Conservation (phyloP, 306 rosid species). For the Rosa lucieae region DNA sequence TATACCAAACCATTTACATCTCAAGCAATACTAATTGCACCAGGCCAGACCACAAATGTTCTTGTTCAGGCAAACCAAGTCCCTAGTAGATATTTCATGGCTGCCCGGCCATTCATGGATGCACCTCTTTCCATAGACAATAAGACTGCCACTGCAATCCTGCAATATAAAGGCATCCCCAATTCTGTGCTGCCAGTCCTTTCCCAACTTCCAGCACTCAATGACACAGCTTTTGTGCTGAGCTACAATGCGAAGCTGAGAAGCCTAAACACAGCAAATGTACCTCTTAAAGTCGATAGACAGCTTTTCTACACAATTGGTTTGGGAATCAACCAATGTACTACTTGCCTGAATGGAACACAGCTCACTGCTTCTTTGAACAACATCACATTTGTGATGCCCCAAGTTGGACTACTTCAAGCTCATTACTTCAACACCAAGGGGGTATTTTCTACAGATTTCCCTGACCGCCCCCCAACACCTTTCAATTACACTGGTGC, state of each 20-base stretch:
- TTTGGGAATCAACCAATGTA: constrained; percentile 31
- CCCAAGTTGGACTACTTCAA: constrained; percentile 35
- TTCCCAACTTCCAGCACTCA: constrained; percentile 30
- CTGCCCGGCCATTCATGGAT: constrained; percentile 34
- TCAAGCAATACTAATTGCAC: constrained; percentile 32
- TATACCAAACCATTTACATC: constrained; percentile 39
- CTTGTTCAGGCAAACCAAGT: constrained; percentile 28
- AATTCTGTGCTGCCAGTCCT: constrained; percentile 23
- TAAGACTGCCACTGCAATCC: constrained; percentile 30
- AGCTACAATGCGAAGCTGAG: constrained; percentile 12
- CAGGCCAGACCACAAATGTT: constrained; percentile 43
- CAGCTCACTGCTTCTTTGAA: constrained; percentile 33
- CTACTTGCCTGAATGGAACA: constrained; percentile 31
- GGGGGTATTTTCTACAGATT: constrained; percentile 35
- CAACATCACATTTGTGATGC: constrained; percentile 40
- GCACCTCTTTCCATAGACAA: constrained; percentile 32
- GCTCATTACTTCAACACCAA: constrained; percentile 37
- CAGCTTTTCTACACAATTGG: constrained; percentile 32
- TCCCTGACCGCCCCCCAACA: constrained; percentile 36
- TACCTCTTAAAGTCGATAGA: constrained; percentile 31
- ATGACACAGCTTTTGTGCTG: constrained; percentile 29
- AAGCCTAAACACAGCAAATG: constrained; percentile 35
- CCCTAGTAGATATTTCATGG: constrained; percentile 32
- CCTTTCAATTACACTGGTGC: constrained; percentile 39
- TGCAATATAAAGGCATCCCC: constrained; percentile 36